Base-by-base conservation (phyloP, 306 rosid genomes). In the Lablab purpureus region DNA sequence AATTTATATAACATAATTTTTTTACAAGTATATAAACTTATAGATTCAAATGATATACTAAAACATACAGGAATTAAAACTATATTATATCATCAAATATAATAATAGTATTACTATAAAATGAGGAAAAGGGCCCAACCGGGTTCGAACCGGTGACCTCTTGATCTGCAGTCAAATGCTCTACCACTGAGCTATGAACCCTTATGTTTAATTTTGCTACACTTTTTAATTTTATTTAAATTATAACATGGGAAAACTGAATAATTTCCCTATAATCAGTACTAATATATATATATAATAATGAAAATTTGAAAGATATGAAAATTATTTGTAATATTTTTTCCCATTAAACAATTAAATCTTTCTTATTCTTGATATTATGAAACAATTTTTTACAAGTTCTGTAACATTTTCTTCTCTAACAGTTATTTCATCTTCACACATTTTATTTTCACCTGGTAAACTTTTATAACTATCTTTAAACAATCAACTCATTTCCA, bases 161-260 rank as follows among this genome's bases (percentile, higher is more conserved):
- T 59, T 59, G 40, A 59, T 25, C 66, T 59, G 41, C 41, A 60
- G 41, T 60, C 67, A 60, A 60, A 60, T 60, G 22, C 67, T 60
- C 41, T 60, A 60, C 67, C 41, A 60, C 67, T 60, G 67, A 60
- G 67, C 67, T 60, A 28, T 60, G 43, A 22, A 60, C 67, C 66
- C 64, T 5, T 0, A n/a, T 34, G 9, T 0, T 34, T 1, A 1
- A 1, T 1, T 34, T 4, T 7, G 2, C 6, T 6, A 34, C 40
- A 34, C 6, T 34, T 34, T 4, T n/a, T n/a, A n/a, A n/a, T n/a
- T n/a, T n/a, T n/a, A n/a, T n/a, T n/a, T n/a, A n/a, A n/a, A n/a
- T n/a, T n/a, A n/a, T n/a, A n/a, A n/a, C n/a, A n/a, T n/a, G n/a
- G n/a, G n/a, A n/a, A n/a, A n/a, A n/a, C 51, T 3, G 19, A 54